Evolutionary conservation across 148 eudicot species (phyloP).

Genomic region (Nyssa sinensis): DNA sequence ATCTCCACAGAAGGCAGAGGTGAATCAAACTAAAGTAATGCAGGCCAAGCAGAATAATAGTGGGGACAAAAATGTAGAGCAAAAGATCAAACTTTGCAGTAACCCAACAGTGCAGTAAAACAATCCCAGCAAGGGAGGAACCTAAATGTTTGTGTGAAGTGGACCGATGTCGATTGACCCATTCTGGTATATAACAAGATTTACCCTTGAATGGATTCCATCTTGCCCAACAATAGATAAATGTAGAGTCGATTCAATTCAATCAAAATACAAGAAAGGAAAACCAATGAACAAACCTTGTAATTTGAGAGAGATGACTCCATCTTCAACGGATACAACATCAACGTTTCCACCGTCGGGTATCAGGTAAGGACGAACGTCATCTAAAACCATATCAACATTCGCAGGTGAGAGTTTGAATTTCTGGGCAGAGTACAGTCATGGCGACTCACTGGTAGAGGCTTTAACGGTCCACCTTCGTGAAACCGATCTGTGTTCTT

Average conservation of each 20-base stretch:
- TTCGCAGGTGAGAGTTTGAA: slow-evolving; percentile 58
- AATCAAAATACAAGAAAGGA: not conserved
- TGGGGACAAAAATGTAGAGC: too few relatives aligned
- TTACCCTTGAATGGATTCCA: slow-evolving; percentile 58
- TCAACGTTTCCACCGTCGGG: slow-evolving; percentile 93
- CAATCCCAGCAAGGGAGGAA: slow-evolving; percentile 71
- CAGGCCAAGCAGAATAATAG: too few relatives aligned
- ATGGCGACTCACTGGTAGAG: slow-evolving; percentile 25
- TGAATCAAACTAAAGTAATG: too few relatives aligned
- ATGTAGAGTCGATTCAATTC: too few relatives aligned
- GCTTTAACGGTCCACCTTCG: slow-evolving; percentile 26
- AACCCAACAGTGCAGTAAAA: slow-evolving; percentile 72
- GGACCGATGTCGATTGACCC: slow-evolving; percentile 80
- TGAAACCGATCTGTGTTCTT: slow-evolving; percentile 17
- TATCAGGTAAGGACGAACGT: slow-evolving; percentile 87
- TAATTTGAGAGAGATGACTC: slow-evolving; percentile 71
- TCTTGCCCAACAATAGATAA: too few relatives aligned
- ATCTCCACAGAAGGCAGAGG: too few relatives aligned
- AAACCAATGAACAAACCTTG: slow-evolving; percentile 40
- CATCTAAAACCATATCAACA: slow-evolving; percentile 77
- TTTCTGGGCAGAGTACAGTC: slow-evolving; percentile 31
- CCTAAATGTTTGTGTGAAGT: slow-evolving; percentile 79
- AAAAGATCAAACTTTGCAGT: too few relatives aligned
- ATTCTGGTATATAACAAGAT: slow-evolving; percentile 60
- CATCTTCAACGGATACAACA: slow-evolving; percentile 77